A percentile compares a stretch with the other conserved stretches of the same genome.
These are phyloP conservation scores for Castanea mollissima DNA, from an alignment of 306 rosid species.

Conservation along the genomic window DNA sequence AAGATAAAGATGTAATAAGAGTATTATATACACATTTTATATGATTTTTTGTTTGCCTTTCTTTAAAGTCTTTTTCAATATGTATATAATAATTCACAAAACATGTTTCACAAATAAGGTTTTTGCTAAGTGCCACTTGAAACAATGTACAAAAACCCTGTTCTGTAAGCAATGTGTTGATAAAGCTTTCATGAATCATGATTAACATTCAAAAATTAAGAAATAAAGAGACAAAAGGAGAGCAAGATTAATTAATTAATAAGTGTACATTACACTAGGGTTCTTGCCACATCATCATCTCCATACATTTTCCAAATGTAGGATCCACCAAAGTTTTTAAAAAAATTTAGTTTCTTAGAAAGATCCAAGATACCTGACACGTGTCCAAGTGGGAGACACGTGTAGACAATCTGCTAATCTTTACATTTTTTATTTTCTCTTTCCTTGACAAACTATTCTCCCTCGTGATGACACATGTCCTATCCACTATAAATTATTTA, in stretches of 20 bases:
- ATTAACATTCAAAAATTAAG: not conserved
- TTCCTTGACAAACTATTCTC: not conserved
- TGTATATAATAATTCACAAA: not conserved
- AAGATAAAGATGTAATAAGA: too few species aligned
- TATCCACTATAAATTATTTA: not conserved
- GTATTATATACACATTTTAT: too few species aligned
- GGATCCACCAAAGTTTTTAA: constrained; percentile 14
- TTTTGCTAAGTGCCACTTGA: not conserved
- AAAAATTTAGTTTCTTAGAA: not conserved
- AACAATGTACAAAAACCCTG: not conserved
- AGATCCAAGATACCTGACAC: not conserved
- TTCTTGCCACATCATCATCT: constrained; percentile 25
- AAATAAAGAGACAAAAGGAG: not conserved
- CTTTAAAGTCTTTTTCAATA: not conserved
- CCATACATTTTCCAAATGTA: constrained; percentile 5
- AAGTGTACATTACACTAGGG: constrained; percentile 6
- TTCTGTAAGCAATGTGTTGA: not conserved
- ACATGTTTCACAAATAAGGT: not conserved
- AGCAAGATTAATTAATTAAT: not conserved
- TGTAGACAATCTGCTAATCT: not conserved
- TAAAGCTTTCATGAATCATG: not conserved
- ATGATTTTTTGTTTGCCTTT: not conserved
- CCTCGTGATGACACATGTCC: constrained; percentile 22
- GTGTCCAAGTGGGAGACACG: constrained; percentile 17
- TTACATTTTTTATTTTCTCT: not conserved